Conservation (phyloP, 148 eudicot species). For the Nyssa sinensis region DNA sequence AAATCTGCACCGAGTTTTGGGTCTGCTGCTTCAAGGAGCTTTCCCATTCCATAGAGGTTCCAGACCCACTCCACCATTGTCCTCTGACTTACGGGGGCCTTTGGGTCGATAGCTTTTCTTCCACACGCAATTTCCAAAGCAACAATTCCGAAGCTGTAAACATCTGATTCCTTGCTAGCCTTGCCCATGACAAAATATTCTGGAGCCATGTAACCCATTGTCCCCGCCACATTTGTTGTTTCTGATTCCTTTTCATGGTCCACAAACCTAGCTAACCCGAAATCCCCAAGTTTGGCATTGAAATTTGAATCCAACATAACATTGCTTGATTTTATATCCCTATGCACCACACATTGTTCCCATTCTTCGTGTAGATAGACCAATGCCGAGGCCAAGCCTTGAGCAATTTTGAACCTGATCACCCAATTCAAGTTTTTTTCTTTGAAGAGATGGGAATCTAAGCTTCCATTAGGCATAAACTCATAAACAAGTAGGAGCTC, state of each 20-base stretch:
- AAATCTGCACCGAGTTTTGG: conserved; percentile 8
- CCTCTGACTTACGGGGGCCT: background rate
- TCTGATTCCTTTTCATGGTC: conserved; percentile 12
- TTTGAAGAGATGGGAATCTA: conserved; percentile 20
- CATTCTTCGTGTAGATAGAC: conserved; percentile 23
- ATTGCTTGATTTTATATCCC: conserved; percentile 24
- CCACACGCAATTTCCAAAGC: conserved; percentile 21
- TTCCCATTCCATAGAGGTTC: conserved; percentile 14
- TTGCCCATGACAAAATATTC: conserved; percentile 8
- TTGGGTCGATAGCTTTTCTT: conserved; percentile 3
- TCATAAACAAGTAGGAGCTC: conserved; percentile 25
- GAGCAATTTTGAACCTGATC: conserved; percentile 17
- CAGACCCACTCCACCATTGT: conserved; percentile 18
- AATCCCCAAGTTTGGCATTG: conserved; percentile 25
- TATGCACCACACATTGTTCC: conserved; percentile 22
- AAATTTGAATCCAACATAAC: conserved; percentile 22
- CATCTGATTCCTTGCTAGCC: conserved; percentile 12
- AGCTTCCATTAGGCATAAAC: conserved; percentile 22
- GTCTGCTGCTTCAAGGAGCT: conserved; percentile 17
- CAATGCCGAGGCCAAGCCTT: conserved; percentile 22
- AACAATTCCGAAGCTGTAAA: conserved; percentile 19
- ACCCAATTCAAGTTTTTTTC: conserved; percentile 1
- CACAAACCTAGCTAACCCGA: conserved; percentile 18
- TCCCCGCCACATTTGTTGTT: conserved; percentile 10
- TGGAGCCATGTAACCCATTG: conserved; percentile 15